Conservation (phyloP, 1,139 yeast species). For the Yamadazyma oceani region DNA sequence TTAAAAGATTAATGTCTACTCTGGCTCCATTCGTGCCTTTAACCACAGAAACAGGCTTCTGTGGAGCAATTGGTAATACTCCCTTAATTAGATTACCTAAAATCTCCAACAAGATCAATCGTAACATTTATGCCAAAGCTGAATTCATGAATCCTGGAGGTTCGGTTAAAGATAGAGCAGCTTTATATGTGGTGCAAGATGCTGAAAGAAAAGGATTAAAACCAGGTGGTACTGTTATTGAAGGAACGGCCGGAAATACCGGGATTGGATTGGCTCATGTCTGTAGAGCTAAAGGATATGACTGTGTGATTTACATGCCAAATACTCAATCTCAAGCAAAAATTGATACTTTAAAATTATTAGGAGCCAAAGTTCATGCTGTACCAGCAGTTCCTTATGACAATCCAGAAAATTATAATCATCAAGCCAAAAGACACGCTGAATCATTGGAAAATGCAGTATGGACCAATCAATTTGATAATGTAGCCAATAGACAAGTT, state of each 20-base stretch:
- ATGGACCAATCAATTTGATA: conserved; percentile 92
- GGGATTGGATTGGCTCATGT: conserved; percentile 91
- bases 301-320: conserved; percentile 86
- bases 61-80: conserved; percentile 85
- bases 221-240: conserved; percentile 63
- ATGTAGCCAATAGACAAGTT: conserved; percentile 81
- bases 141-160: conserved; percentile 97
- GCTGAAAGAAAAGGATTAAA: conserved; percentile 71
- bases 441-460: conserved; percentile 72
- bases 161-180: conserved; percentile 89
- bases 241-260: conserved; percentile 65
- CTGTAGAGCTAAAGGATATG: conserved; percentile 79
- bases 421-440: conserved; percentile 83
- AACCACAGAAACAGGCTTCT: conserved; percentile 60
- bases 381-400: conserved; percentile 87
- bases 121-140: conserved; percentile 85
- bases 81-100: conserved; percentile 69
- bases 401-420: conserved; percentile 81
- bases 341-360: conserved; percentile 65
- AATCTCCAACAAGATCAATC: conserved; percentile 60
- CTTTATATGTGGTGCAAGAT: conserved; percentile 70
- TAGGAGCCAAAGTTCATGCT: conserved; percentile 86
- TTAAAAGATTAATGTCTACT: conserved; percentile 13
- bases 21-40: conserved; percentile 57
- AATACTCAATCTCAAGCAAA: conserved; percentile 80